Conservation (phyloP, 2,329 filamentous ascomycete species). For the Arthroderma uncinatum region DNA sequence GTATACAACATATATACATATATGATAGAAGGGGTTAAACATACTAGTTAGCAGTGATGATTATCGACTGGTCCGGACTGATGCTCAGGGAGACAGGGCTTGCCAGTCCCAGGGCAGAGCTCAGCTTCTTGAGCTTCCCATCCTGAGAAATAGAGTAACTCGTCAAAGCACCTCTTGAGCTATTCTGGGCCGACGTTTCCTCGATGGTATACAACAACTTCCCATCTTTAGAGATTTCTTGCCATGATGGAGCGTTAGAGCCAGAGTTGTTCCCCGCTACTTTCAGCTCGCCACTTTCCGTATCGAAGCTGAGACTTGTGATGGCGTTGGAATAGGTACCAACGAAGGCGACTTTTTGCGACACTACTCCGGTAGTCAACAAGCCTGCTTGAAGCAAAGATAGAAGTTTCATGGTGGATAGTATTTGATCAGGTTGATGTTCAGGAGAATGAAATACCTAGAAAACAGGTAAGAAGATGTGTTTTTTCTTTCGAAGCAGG, state of each 20-base stretch:
- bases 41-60: slow-evolving; percentile 14
- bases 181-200: slow-evolving; percentile 6
- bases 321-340: slow-evolving; percentile 10
- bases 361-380: not conserved
- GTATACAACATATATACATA: not conserved
- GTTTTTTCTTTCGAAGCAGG: not conserved
- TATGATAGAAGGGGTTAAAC: not conserved
- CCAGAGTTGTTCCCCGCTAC: slow-evolving; percentile 6
- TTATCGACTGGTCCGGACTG: slow-evolving; percentile 7
- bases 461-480: not conserved
- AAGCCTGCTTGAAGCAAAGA: slow-evolving; percentile 2
- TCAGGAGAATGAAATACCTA: not conserved
- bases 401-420: slow-evolving; percentile 9
- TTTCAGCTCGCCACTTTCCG: slow-evolving; percentile 9
- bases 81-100: slow-evolving; percentile 9
- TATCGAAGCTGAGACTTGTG: slow-evolving; percentile 8
- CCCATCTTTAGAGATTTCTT: slow-evolving; percentile 8
- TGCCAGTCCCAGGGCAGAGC: slow-evolving; percentile 5
- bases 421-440: not conserved
- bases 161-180: slow-evolving; percentile 8
- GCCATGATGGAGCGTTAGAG: slow-evolving; percentile 10
- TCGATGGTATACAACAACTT: slow-evolving; percentile 13
- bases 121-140: slow-evolving; percentile 10
- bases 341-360: slow-evolving; percentile 6
- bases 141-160: slow-evolving; percentile 11